These are phyloP conservation scores for Hordeum vulgare DNA, from an alignment of 176 grass and related monocot species.

Conservation along the genomic window MorexV3_pseudomolecules_assembly NC_058523.1:46512371-46512870, in stretches of 20 bases:
- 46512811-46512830: no score
- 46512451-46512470: background rate
- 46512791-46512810: no score
- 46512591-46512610: slow-evolving; percentile 62
- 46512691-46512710: background rate
- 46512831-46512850: no score
- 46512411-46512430: slow-evolving; percentile 81
- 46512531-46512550: slow-evolving; percentile 92
- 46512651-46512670: slow-evolving; percentile 65
- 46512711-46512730: slow-evolving; percentile 23
- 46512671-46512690: slow-evolving; percentile 27
- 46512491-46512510: slow-evolving; percentile 21
- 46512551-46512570: slow-evolving; percentile 58
- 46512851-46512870: no score
- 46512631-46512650: slow-evolving; percentile 77
- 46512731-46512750: background rate
- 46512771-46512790: no score
- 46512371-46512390: slow-evolving; percentile 74
- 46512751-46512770: no score
- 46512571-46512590: slow-evolving; percentile 61
- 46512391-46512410: slow-evolving; percentile 56
- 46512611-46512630: slow-evolving; percentile 87
- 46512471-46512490: background rate
- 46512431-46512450: background rate
- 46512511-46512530: slow-evolving; percentile 67